Base-by-base conservation (phyloP, 805 yeast species). In the Ogataea thermomethanolica region DNA sequence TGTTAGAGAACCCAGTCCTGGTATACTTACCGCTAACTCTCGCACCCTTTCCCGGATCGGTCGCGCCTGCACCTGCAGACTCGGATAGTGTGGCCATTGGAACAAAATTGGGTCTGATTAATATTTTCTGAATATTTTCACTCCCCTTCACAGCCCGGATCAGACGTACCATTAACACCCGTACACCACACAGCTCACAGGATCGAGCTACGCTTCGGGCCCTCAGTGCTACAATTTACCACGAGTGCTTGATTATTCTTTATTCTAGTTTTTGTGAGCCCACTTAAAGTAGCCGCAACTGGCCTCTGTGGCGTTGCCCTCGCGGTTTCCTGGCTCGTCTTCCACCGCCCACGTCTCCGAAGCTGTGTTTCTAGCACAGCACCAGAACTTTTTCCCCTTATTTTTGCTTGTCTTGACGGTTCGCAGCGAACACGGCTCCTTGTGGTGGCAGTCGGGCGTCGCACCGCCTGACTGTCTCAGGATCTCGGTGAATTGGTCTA, bases 211-310 rank as follows among this genome's bases (percentile, higher is more conserved):
- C 20, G 20, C 20, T 17, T 17, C 20, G n/a, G n/a, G 20, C 20
- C 5, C 20, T 17, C 20, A 17, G 5, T 17, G 5, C 20, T 17
- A 17, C 20, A 17, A 4, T 17, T 17, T 17, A n/a, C n/a, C n/a
- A n/a, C n/a, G n/a, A n/a, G n/a, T n/a, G n/a, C n/a, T n/a, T n/a
- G n/a, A n/a, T n/a, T n/a, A n/a, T n/a, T n/a, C n/a, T n/a, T n/a
- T n/a, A n/a, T n/a, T n/a, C n/a, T n/a, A 17, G 20, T 5, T 17
- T 5, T 17, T 55, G 28, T 53, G 62, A 9, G 64, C 70, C 81
- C 82, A 76, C 56, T 76, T 68, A 54, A 77, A 77, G 49, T 58
- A 75, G 1, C 73, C 76, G 55, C 82, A 77, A n/a, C 67, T 68
- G 35, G 56, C 63, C 9, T 62, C 44, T 11, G n/a, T 43, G 46